Evolutionary conservation across 331 rosid genomes (phyloP), one percentile per base, ranked within the genome.

Genomic region (Quercus phellos): DNA sequence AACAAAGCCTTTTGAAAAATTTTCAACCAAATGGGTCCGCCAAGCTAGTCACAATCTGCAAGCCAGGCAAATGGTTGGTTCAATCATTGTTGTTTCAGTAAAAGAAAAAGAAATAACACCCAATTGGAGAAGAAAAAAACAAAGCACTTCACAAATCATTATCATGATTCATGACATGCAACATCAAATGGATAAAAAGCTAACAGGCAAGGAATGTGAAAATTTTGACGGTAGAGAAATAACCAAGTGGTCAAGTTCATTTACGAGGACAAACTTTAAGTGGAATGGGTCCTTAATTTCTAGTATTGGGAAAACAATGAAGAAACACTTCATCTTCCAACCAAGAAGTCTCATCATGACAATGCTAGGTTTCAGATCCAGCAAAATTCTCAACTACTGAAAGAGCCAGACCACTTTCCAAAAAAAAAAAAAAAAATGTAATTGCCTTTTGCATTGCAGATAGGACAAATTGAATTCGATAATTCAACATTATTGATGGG

Each of bases 401-500:
- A 74, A 78, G 27, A 22, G 56, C 54, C 53, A 46, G 51, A 19
- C 61, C 9, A 42, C 69, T 34, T 68, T 74, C 56, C 73, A 55
- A 68, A 17, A 17, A 59, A 19, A 54, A 54, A 18, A 58, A 8
- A 26, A 14, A 27, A 30, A 17, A 13, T n/a, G 29, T 29, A 1
- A 29, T 55, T 1, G 10, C 55, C 34, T 64, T 70, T 34, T 74
- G 79, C 70, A 50, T 73, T 53, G 50, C 80, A 54, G 22, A 80
- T 61, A 68, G 76, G 88, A 84, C 88, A 77, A 77, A 77, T 19
- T 38, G 60, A 56, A 80, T 11, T 53, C 68, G 82, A 77, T 82
- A 77, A 77, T 56, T 42, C 80, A 54, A 63, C 80, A 80, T 80
- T 84, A 84, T 77, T 84, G 82, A 77, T n/a, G 76, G 74, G 32